Percentiles rank a stretch among this genome's conserved stretches.
Evolutionary conservation across 108 stramenopile genomes (phyloP).

Genomic region (Nitzschia sp.): DNA sequence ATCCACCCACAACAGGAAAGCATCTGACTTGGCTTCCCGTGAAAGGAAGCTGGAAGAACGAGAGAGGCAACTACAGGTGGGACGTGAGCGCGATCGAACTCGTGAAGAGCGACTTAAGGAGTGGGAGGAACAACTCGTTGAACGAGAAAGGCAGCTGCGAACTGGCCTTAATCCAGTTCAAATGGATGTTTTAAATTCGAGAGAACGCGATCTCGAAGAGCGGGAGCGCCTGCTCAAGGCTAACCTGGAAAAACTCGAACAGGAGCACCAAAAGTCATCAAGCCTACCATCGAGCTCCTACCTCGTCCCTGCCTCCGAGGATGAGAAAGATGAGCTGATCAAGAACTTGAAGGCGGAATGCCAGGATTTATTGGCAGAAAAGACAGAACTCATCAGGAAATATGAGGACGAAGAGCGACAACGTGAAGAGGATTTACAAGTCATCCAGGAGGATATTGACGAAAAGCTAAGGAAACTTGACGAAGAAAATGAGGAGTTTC

Average conservation of each 20-base stretch:
- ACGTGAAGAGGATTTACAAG: conserved; percentile 17
- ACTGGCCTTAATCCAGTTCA: background rate
- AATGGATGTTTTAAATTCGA: background rate
- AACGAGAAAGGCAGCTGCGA: conserved; percentile 8
- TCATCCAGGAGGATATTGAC: conserved; percentile 24
- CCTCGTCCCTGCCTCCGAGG: background rate
- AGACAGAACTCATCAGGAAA: conserved; percentile 6
- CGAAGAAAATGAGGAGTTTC: conserved; percentile 22
- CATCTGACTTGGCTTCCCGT: conserved; percentile 1
- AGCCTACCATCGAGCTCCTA: too few relatives aligned
- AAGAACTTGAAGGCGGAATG: background rate
- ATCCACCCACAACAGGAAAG: conserved; percentile 1
- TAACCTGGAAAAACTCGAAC: background rate
- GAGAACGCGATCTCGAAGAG: background rate
- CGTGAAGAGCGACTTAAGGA: conserved; percentile 21
- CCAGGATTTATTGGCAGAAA: conserved; percentile 14
- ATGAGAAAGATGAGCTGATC: conserved; percentile 9
- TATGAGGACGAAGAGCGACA: conserved; percentile 10
- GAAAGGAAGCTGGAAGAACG: conserved; percentile 10
- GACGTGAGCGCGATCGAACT: background rate
- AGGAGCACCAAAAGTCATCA: too few relatives aligned
- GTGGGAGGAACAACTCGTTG: conserved; percentile 14
- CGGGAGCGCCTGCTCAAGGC: background rate
- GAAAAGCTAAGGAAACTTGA: conserved; percentile 4
- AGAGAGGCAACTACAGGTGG: conserved; percentile 6